Percentiles rank a stretch among this genome's conserved stretches.
These are phyloP conservation scores for Globisporangium alternatum DNA, from an alignment of 352 stramenopile genomes.

Conservation along the genomic window DNA sequence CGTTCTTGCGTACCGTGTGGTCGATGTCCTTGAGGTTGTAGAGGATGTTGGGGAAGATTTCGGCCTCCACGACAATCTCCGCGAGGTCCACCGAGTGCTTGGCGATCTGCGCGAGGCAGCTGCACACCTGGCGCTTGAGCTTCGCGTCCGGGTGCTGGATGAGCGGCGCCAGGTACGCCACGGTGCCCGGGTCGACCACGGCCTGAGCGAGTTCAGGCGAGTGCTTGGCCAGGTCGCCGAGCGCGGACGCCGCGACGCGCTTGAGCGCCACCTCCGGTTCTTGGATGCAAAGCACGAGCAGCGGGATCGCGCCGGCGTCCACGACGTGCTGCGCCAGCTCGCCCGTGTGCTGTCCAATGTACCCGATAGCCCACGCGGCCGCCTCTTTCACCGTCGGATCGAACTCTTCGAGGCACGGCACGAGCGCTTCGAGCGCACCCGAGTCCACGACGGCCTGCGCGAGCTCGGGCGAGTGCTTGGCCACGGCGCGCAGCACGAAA, in stretches of 20 bases:
- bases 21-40: slow-evolving; percentile 95
- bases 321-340: slow-evolving; percentile 94
- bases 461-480: slow-evolving; percentile 94
- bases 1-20: slow-evolving; percentile 94
- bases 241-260: slow-evolving; percentile 89
- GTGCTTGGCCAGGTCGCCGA: slow-evolving; percentile 95
- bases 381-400: slow-evolving; percentile 95
- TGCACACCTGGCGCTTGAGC: slow-evolving; percentile 90
- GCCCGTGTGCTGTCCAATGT: slow-evolving; percentile 93
- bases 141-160: slow-evolving; percentile 94
- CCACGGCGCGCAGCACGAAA: slow-evolving; percentile 92
- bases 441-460: slow-evolving; percentile 94
- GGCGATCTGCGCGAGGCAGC: slow-evolving; percentile 92
- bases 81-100: slow-evolving; percentile 95
- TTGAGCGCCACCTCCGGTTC: slow-evolving; percentile 95
- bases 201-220: slow-evolving; percentile 93
- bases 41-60: slow-evolving; percentile 96
- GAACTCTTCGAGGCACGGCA: slow-evolving; percentile 94
- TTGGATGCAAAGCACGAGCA: slow-evolving; percentile 95
- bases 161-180: slow-evolving; percentile 92
- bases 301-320: slow-evolving; percentile 89
- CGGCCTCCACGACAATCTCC: slow-evolving; percentile 94
- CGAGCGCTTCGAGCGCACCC: slow-evolving; percentile 88
- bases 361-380: slow-evolving; percentile 93
- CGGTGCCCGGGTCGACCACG: slow-evolving; percentile 91